phyloP scores from a whole-genome alignment of 345 rosid genomes.

The Pugionium cornutum region DNA sequence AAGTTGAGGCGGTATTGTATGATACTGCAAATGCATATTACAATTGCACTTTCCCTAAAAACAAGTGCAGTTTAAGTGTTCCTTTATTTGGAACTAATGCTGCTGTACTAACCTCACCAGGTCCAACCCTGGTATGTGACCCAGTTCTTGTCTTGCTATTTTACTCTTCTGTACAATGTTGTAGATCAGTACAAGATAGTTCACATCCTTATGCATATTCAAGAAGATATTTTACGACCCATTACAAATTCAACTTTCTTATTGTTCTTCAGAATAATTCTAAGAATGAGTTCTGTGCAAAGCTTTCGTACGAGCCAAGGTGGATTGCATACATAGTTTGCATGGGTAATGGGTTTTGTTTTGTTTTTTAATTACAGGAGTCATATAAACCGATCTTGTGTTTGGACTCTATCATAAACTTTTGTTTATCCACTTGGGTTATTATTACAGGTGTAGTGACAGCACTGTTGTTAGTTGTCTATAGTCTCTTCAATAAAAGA shows the following conservation, averaged over 20 bases:
- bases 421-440: slow-evolving; percentile 18
- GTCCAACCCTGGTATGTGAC: slow-evolving; percentile 51
- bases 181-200: slow-evolving; percentile 22
- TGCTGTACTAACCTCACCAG: slow-evolving; percentile 72
- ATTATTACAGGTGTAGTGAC: slow-evolving; percentile 65
- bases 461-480: slow-evolving; percentile 56
- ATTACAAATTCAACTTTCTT: slow-evolving; percentile 17
- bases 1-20: slow-evolving; percentile 57
- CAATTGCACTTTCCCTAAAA: slow-evolving; percentile 63
- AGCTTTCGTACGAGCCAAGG: slow-evolving; percentile 82
- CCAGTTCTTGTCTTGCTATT: too few relatives aligned
- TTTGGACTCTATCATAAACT: slow-evolving; percentile 3
- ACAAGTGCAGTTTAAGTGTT: slow-evolving; percentile 56
- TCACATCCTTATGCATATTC: slow-evolving; percentile 15
- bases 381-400: not conserved
- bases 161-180: not conserved
- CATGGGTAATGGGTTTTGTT: slow-evolving; percentile 51
- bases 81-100: slow-evolving; percentile 64
- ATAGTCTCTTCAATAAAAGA: slow-evolving; percentile 64
- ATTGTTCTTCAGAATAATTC: slow-evolving; percentile 54
- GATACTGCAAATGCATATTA: slow-evolving; percentile 77
- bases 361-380: slow-evolving; percentile 9
- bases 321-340: slow-evolving; percentile 89
- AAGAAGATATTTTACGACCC: not conserved
- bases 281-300: slow-evolving; percentile 62